Evolutionary conservation across 2,329 filamentous ascomycete genomes (phyloP), one percentile per base, ranked within the genome.

Genomic region (Phialemoniopsis sp.): DNA sequence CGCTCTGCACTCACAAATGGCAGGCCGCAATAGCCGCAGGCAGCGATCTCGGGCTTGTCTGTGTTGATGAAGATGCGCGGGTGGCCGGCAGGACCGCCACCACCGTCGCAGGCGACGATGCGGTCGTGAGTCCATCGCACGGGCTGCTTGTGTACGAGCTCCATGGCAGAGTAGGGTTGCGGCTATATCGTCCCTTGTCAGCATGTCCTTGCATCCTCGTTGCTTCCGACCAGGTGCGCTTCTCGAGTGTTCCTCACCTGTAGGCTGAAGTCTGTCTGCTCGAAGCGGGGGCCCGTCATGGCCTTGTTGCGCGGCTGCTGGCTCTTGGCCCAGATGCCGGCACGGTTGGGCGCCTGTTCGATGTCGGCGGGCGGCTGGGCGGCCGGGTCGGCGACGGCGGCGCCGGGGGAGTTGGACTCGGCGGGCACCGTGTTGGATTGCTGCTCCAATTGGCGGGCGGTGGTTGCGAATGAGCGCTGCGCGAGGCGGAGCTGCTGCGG

Each of bases 21-120:
- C 50, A 93, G 63, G 38, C 93, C 93, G 62, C 93, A 98, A 72
- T 98, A 98, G 57, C 78, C 84, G 74, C 93, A 98, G 60, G 73
- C 73, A 65, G 80, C 80, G 55, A 98, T 95, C 72, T 97, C 83
- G 32, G 93, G 87, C 76, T 96, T 97, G 68, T 98, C 93, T 50
- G 87, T 84, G 69, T 98, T 98, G 78, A 98, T 98, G 64, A 89
- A 98, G 67, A 98, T 85, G 57, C 80, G 80, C 36, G 93, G 93
- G 64, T 98, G 93, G 32, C 93, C 93, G 40, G 87, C 71, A 26
- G 90, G 85, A 34, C 91, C 93, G 51, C 90, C 90, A 43, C 91
- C 93, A 42, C 93, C 93, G 56, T 97, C 90, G 61, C 93, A 98
- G 33, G 82, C 82, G 37, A 94, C 91, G 36, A 87, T 66, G 45